Evolutionary conservation across 2,329 filamentous ascomycete species (phyloP).

Genomic region (Aspergillus arachidicola): DNA sequence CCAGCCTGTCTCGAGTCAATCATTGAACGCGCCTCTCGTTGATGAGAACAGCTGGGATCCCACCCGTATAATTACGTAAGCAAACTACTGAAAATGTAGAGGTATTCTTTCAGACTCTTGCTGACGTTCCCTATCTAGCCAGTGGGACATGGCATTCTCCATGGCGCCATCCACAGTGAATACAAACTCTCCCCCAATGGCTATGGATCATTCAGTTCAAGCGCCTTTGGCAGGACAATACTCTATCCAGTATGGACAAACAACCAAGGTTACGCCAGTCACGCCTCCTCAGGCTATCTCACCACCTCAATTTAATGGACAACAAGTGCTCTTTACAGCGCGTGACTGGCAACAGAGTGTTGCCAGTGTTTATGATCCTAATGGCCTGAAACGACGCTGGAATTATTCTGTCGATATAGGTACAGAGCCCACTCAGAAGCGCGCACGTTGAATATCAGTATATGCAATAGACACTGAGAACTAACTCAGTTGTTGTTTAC

Average conservation of each 20-base stretch:
- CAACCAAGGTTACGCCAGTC: slow-evolving; percentile 32
- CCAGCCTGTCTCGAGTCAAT: slow-evolving; percentile 40
- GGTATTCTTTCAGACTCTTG: neutral
- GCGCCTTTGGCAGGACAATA: slow-evolving; percentile 34
- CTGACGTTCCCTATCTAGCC: slow-evolving; percentile 54
- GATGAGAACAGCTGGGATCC: slow-evolving; percentile 80
- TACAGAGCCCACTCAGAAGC: slow-evolving; percentile 34
- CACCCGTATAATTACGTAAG: slow-evolving; percentile 86
- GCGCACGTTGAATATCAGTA: slow-evolving; percentile 31
- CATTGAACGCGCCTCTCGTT: slow-evolving; percentile 60
- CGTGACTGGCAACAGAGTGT: slow-evolving; percentile 53
- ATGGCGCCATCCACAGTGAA: slow-evolving; percentile 57
- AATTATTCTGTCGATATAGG: slow-evolving; percentile 40
- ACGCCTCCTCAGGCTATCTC: slow-evolving; percentile 34
- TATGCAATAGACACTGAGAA: neutral
- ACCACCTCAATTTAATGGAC: slow-evolving; percentile 36
- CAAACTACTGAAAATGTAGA: neutral
- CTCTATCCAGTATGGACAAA: slow-evolving; percentile 36
- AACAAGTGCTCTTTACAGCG: slow-evolving; percentile 45
- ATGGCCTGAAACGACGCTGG: slow-evolving; percentile 49
- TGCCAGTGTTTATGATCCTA: slow-evolving; percentile 50
- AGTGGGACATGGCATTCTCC: slow-evolving; percentile 95
- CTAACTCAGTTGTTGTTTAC: neutral
- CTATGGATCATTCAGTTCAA: slow-evolving; percentile 32
- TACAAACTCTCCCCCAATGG: slow-evolving; percentile 46